A percentile compares a stretch with the other conserved stretches of the same genome.
Evolutionary conservation across 2,329 filamentous ascomycete species (phyloP).

Genomic region (Elsinoe necatrix): DNA sequence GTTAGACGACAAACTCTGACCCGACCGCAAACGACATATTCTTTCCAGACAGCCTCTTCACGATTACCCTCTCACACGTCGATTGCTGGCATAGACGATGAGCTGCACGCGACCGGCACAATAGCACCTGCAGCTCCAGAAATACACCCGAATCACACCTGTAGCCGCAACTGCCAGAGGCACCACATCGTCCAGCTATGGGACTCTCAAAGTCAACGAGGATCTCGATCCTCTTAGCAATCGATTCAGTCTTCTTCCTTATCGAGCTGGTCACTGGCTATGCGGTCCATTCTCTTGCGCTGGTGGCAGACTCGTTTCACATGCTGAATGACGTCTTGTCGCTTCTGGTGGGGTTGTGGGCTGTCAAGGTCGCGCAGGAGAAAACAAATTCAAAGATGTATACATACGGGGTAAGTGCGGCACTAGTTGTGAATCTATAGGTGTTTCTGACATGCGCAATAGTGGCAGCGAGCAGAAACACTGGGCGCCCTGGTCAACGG

Average conservation of each 20-base stretch:
- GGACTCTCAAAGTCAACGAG: conserved; percentile 85
- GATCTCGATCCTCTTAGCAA: conserved; percentile 85
- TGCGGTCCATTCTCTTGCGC: conserved; percentile 78
- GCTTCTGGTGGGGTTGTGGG: conserved; percentile 85
- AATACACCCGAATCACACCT: neutral
- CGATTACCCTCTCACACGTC: neutral
- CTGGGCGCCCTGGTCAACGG: conserved; percentile 94
- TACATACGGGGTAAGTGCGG: conserved; percentile 72
- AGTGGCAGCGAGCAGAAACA: conserved; percentile 97
- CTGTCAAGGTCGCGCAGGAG: conserved; percentile 78
- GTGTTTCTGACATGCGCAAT: conserved; percentile 20
- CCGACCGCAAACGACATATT: neutral
- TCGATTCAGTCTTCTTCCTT: conserved; percentile 84
- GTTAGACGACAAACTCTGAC: conserved; percentile 1
- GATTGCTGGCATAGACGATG: neutral
- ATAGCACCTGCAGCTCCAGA: neutral
- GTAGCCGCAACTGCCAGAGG: neutral
- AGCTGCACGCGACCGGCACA: neutral
- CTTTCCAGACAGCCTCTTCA: neutral
- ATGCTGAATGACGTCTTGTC: conserved; percentile 99
- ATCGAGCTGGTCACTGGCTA: conserved; percentile 81
- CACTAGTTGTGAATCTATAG: neutral
- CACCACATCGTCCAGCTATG: conserved; percentile 45
- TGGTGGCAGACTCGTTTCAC: conserved; percentile 96
- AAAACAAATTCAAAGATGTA: conserved; percentile 77